phyloP scores from a whole-genome alignment of 1,139 yeast species.

The Pichia sp. region DNA sequence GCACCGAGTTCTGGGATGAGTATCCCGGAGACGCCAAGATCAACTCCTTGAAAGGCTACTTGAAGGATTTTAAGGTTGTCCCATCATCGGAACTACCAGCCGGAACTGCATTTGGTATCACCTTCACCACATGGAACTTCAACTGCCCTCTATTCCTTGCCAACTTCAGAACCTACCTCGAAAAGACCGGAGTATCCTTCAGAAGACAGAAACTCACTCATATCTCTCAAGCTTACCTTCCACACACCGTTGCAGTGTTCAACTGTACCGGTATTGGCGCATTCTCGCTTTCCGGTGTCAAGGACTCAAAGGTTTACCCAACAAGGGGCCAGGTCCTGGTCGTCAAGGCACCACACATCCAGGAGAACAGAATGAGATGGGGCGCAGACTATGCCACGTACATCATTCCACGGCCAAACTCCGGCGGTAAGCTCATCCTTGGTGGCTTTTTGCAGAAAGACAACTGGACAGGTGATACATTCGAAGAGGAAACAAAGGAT shows the following conservation, averaged over 20 bases:
- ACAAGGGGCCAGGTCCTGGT: constrained; percentile 70
- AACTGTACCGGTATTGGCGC: constrained; percentile 73
- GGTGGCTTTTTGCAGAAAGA: constrained; percentile 65
- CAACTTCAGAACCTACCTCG: constrained; percentile 42
- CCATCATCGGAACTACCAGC: constrained; percentile 37
- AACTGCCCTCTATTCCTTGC: constrained; percentile 57
- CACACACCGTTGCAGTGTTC: constrained; percentile 46
- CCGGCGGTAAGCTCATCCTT: constrained; percentile 55
- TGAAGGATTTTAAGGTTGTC: constrained; percentile 41
- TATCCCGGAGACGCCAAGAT: constrained; percentile 42
- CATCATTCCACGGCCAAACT: constrained; percentile 63
- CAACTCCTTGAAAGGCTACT: constrained; percentile 41
- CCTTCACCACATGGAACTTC: constrained; percentile 59
- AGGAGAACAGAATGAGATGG: constrained; percentile 48
- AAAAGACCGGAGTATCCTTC: constrained; percentile 46
- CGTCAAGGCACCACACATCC: constrained; percentile 52
- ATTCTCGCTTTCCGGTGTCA: constrained; percentile 50
- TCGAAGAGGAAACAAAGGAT: constrained; percentile 49
- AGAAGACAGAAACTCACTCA: constrained; percentile 43
- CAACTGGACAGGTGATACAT: constrained; percentile 56
- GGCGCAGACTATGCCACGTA: constrained; percentile 54
- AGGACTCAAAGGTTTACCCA: constrained; percentile 52
- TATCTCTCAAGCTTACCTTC: constrained; percentile 48
- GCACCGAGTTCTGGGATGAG: constrained; percentile 54
- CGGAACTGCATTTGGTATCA: constrained; percentile 51